Conservation (phyloP, 225 moss, liverwort and hornwort genomes). For the Pleurozium schreberi region DNA sequence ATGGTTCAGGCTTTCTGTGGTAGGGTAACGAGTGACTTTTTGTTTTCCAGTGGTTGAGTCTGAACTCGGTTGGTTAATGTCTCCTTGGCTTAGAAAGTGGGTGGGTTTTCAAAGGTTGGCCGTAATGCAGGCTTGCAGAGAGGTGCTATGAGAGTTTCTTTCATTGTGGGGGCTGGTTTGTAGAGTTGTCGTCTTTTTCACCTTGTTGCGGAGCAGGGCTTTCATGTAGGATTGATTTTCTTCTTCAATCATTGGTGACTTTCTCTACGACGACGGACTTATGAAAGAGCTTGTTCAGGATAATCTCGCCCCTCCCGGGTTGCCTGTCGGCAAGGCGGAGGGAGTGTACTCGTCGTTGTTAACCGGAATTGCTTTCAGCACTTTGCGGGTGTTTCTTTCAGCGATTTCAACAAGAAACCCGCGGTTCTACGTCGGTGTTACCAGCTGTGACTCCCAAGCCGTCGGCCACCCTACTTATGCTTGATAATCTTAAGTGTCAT, state of each 20-base stretch:
- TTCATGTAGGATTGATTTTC: background rate
- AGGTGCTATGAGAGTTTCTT: background rate
- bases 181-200: background rate
- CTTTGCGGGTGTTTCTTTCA: background rate
- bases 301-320: slow-evolving; percentile 15
- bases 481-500: background rate
- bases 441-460: background rate
- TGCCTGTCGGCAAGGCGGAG: background rate
- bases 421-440: background rate
- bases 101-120: background rate
- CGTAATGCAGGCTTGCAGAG: background rate
- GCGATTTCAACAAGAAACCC: background rate
- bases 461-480: background rate
- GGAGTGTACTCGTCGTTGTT: background rate
- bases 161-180: background rate
- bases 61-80: background rate
- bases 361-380: background rate
- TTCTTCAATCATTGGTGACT: background rate
- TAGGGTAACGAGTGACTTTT: background rate
- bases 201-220: background rate
- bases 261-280: background rate
- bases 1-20: background rate
- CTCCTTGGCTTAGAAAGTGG: background rate
- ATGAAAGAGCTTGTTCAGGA: slow-evolving; percentile 17
- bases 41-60: background rate